Evolutionary conservation across 805 yeast species (phyloP), one percentile per base, ranked within the genome.

Genomic region (Sugiyamaella qingdaonensis): DNA sequence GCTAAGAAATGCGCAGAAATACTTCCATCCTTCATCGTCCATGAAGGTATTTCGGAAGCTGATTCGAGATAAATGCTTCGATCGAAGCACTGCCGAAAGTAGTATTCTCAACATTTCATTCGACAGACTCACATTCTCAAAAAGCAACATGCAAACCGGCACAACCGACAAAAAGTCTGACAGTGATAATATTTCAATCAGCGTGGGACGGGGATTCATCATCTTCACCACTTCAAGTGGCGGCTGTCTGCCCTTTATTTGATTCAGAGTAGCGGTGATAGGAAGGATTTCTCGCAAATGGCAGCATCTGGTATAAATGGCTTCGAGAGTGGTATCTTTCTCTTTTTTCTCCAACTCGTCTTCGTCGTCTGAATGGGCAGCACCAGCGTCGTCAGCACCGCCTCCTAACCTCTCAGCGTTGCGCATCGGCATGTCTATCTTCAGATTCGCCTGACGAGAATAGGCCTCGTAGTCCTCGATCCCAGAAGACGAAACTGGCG

Each of bases 251-350:
- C 86, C 88, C 63, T 82, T 83, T 56, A 91, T 77, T 65, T 88
- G 96, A 63, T 86, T 85, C 60, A 88, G 64, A 5, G 92, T 89
- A 2, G 95, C 92, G 2, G 96, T 92, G 48, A 91, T 91, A 1
- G 98, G 97, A 56, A 91, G 68, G 53, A 91, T 91, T 63, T 91
- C 97, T 52, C 97, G 75, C 54, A 91, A 73, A 68, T 91, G 97
- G 66, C 97, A 91, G 68, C 97, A 92, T 58, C 97, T 75, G 1
- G 97, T 88, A 69, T 91, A 91, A 63, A 92, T 75, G 45, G 82
- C 78, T 61, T 88, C 96, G 50, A 86, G 77, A 33, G 79, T 73
- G 10, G 74, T 64, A 5, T 51, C 51, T 34, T 49, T 45, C 14
- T 53, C 43, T 13, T 46, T 42, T 9, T 58, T 58, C 0, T 56